Conservation (phyloP, 73 alveolate species). For the Blepharisma japonicum region DNA sequence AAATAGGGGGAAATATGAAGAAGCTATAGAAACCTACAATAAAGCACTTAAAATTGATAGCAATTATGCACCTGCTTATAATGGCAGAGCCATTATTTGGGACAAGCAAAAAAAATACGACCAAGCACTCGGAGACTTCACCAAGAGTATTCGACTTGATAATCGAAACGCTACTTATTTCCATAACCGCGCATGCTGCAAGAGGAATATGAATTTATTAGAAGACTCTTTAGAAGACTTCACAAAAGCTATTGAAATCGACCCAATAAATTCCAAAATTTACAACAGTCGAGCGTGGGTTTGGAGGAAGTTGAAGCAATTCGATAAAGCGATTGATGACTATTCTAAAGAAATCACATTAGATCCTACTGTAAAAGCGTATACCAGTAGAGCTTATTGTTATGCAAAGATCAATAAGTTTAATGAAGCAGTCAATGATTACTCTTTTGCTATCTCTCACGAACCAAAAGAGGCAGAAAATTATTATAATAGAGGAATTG, state of each 20-base stretch:
- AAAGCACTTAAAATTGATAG: slow-evolving; percentile 80
- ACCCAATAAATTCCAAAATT: slow-evolving; percentile 84
- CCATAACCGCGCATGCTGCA: slow-evolving; percentile 98
- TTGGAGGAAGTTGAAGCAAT: slow-evolving; percentile 92
- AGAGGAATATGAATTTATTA: slow-evolving; percentile 84
- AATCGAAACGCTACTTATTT: slow-evolving; percentile 87
- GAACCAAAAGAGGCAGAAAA: slow-evolving; percentile 87
- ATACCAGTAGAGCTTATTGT: slow-evolving; percentile 92
- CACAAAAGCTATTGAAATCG: slow-evolving; percentile 86
- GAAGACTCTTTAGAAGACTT: slow-evolving; percentile 87
- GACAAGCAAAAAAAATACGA: slow-evolving; percentile 91
- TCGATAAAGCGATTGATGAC: slow-evolving; percentile 85
- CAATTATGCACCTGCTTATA: slow-evolving; percentile 86
- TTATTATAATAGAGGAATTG: slow-evolving; percentile 91
- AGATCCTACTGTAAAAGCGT: slow-evolving; percentile 76
- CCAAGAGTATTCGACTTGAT: slow-evolving; percentile 86
- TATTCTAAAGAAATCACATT: slow-evolving; percentile 75
- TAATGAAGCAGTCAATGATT: slow-evolving; percentile 18
- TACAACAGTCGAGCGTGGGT: slow-evolving; percentile 93
- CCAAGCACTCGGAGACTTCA: slow-evolving; percentile 89
- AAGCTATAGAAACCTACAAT: slow-evolving; percentile 86
- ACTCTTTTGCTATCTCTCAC: slow-evolving; percentile 49
- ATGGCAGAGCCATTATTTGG: slow-evolving; percentile 94
- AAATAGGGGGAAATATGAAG: slow-evolving; percentile 72
- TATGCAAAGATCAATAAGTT: slow-evolving; percentile 49